Conservation (phyloP, 352 stramenopile genomes). For the Phytophthora sansomeana region DNA sequence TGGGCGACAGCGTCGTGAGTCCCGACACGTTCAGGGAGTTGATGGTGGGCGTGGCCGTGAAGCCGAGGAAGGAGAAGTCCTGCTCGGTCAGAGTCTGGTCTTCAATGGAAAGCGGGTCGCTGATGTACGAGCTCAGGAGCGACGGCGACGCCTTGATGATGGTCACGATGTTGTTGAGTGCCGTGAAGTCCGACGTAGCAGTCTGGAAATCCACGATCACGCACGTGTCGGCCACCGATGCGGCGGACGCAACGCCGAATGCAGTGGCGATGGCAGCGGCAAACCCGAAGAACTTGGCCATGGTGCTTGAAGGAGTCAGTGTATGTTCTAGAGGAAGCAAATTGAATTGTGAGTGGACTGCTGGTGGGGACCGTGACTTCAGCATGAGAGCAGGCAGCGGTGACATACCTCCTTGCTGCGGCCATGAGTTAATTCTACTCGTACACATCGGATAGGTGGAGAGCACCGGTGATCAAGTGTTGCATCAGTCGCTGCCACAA, state of each 20-base stretch:
- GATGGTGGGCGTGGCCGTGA: constrained; percentile 60
- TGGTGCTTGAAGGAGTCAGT: constrained; percentile 22
- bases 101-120: constrained; percentile 47
- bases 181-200: constrained; percentile 49
- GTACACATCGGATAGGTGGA: constrained; percentile 22
- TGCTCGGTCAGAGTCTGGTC: constrained; percentile 53
- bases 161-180: constrained; percentile 58
- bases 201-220: constrained; percentile 52
- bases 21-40: constrained; percentile 54
- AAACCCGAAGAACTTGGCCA: constrained; percentile 35
- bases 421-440: constrained; percentile 11
- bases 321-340: constrained; percentile 37
- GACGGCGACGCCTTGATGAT: constrained; percentile 47
- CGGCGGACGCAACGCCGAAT: constrained; percentile 24
- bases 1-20: constrained; percentile 52
- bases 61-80: constrained; percentile 61
- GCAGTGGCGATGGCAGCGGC: constrained; percentile 8
- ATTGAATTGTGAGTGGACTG: constrained; percentile 27
- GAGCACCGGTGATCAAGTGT: constrained; percentile 24
- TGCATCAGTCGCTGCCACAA: constrained; percentile 25
- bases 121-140: constrained; percentile 43
- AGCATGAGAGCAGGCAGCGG: constrained; percentile 21
- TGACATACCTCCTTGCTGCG: constrained; percentile 18
- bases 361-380: not conserved
- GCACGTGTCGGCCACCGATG: constrained; percentile 44